Percentiles rank a stretch among this genome's conserved stretches.
Conservation (phyloP, 2,329 filamentous ascomycete species). For the Pseudogymnoascus sp. region DNA sequence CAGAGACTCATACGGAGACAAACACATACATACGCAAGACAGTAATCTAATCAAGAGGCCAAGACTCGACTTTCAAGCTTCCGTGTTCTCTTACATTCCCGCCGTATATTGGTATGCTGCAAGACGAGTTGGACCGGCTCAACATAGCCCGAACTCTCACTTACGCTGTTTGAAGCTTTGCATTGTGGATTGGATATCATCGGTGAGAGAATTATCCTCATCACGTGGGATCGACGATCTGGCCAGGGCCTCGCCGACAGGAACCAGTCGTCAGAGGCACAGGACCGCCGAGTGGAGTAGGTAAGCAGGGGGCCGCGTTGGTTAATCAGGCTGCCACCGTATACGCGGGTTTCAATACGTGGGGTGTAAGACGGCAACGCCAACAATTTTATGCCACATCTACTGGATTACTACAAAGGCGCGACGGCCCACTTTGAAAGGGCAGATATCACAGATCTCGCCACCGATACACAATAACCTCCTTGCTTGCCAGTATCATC, state of each 20-base stretch:
- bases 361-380: not conserved
- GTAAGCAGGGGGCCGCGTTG: not conserved
- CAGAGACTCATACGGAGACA: not conserved
- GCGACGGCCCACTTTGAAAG: not conserved
- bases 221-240: not conserved
- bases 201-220: not conserved
- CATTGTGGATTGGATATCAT: not conserved
- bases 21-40: not conserved
- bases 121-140: not conserved
- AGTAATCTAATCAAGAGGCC: not conserved
- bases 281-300: not conserved
- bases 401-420: not conserved
- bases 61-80: not conserved
- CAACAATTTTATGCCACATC: not conserved
- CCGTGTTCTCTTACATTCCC: not conserved
- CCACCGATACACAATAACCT: slow-evolving; percentile 1
- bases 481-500: not conserved
- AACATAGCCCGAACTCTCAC: not conserved
- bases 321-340: not conserved
- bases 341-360: not conserved
- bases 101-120: not conserved
- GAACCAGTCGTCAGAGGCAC: not conserved
- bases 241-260: not conserved
- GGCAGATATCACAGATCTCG: not conserved
- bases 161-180: not conserved